These are phyloP conservation scores for Alternaria sp. DNA, from an alignment of 2,329 filamentous ascomycete genomes.

Conservation along the genomic window DNA sequence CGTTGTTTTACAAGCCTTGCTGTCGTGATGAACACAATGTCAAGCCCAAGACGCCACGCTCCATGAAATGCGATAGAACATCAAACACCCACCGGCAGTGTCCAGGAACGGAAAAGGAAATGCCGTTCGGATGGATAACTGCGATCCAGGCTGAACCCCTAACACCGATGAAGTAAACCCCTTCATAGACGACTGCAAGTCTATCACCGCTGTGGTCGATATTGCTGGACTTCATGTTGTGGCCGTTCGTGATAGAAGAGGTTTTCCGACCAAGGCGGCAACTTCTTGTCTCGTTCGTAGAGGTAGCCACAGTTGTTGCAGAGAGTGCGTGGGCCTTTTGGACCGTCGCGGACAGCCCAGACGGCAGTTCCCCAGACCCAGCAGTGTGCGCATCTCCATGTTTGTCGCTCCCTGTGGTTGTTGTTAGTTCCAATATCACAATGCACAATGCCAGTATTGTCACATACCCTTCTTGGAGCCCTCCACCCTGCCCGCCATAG, in stretches of 20 bases:
- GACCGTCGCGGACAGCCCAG: slow-evolving; percentile 94
- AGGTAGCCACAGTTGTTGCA: slow-evolving; percentile 93
- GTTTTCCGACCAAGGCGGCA: slow-evolving; percentile 78
- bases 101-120: neutral
- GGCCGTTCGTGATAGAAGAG: slow-evolving; percentile 62
- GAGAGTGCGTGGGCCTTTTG: slow-evolving; percentile 79
- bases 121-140: neutral
- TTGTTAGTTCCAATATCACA: slow-evolving; percentile 16
- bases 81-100: neutral
- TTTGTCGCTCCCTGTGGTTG: slow-evolving; percentile 68
- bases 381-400: slow-evolving; percentile 90
- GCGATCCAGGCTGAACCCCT: neutral
- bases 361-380: slow-evolving; percentile 86
- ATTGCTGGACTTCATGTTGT: slow-evolving; percentile 29
- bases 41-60: slow-evolving; percentile 8
- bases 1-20: neutral
- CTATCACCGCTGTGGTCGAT: slow-evolving; percentile 24
- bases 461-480: slow-evolving; percentile 54
- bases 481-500: slow-evolving; percentile 71
- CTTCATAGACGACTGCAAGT: neutral
- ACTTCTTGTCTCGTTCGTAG: slow-evolving; percentile 83
- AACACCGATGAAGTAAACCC: neutral
- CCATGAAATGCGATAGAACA: slow-evolving; percentile 3
- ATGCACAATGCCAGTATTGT: neutral
- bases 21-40: neutral